Percentiles rank a stretch among this genome's conserved stretches.
Conservation (phyloP, 768 basidiomycete genomes). For the Kwoniella dendrophila region DNA sequence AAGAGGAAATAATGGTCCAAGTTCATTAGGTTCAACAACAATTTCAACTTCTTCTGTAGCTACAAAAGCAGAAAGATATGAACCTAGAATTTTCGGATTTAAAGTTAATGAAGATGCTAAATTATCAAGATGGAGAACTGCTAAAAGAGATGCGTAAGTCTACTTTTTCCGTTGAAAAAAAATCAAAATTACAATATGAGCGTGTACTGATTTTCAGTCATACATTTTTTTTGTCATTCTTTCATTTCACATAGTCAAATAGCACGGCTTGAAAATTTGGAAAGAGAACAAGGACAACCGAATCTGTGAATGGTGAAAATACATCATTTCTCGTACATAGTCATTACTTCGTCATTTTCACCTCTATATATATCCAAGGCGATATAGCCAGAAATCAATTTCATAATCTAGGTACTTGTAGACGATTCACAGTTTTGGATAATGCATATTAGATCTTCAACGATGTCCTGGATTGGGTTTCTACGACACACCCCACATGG, state of each 20-base stretch:
- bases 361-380: no score
- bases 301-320: no score
- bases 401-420: no score
- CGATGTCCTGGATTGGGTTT: no score
- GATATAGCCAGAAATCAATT: no score
- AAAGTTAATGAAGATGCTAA: constrained; percentile 91
- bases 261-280: constrained; percentile 40
- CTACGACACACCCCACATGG: no score
- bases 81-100: constrained; percentile 95
- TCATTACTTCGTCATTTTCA: no score
- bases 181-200: background rate
- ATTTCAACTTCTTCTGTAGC: constrained; percentile 80
- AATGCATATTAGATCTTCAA: no score
- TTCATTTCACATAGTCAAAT: constrained; percentile 58
- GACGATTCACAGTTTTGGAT: no score
- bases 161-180: background rate
- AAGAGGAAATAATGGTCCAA: no score
- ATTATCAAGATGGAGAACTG: constrained; percentile 94
- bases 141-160: constrained; percentile 79
- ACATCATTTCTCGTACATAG: no score
- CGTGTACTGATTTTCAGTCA: background rate
- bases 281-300: constrained; percentile 23
- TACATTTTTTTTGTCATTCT: background rate
- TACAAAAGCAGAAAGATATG: constrained; percentile 85
- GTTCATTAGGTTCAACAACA: constrained; percentile 61